Percentiles rank a stretch among this genome's conserved stretches.
Evolutionary conservation across 441 rosid species (phyloP).

Genomic region (Adansonia gregorii): DNA sequence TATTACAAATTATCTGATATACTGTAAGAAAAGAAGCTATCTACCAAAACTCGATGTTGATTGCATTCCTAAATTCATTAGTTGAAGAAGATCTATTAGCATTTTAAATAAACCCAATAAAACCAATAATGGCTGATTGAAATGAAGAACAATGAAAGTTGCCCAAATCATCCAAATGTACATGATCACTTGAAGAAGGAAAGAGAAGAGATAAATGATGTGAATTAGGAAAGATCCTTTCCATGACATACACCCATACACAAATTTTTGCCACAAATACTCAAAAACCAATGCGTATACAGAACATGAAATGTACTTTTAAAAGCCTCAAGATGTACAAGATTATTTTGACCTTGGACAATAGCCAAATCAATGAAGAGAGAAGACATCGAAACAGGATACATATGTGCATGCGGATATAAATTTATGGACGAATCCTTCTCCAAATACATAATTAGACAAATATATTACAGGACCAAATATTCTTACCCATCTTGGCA

Average conservation of each 20-base stretch:
- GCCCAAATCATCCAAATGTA: neutral
- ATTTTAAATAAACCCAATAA: neutral
- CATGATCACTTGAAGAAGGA: conserved; percentile 6
- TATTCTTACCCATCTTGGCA: conserved; percentile 88
- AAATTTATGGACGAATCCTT: neutral
- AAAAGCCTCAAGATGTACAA: neutral
- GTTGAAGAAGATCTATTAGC: neutral
- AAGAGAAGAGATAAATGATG: neutral
- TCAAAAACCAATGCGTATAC: neutral
- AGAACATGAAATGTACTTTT: neutral
- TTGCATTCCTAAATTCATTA: neutral
- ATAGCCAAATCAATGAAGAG: conserved; percentile 11
- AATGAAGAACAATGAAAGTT: neutral
- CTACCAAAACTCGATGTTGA: neutral
- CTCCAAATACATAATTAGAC: neutral
- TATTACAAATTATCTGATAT: neutral
- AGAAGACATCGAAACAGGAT: neutral
- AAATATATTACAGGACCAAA: neutral
- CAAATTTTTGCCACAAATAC: neutral
- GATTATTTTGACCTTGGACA: neutral
- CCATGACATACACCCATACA: neutral
- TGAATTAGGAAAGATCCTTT: neutral
- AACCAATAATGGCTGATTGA: neutral
- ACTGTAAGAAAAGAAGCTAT: neutral
- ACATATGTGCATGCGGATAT: neutral